Conservation (phyloP, 441 rosid species). For the Aleurites moluccanus region DNA sequence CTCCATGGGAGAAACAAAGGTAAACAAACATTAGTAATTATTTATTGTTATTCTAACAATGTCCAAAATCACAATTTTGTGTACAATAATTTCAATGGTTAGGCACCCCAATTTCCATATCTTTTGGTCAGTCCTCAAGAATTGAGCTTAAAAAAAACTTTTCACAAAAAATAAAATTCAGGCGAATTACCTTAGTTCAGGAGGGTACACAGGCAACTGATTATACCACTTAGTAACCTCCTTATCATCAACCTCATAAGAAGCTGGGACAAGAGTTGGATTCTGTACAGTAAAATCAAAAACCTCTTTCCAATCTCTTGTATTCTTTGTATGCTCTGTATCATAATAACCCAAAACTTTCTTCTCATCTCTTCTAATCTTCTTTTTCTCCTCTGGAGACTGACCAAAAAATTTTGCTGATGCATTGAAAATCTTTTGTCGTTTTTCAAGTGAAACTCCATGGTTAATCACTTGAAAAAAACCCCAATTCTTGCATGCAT, state of each 20-base stretch:
- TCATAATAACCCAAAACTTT: slow-evolving; percentile 56
- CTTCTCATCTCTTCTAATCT: slow-evolving; percentile 46
- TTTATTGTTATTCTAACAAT: too few relatives aligned
- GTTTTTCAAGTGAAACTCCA: slow-evolving; percentile 47
- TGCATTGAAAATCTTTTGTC: slow-evolving; percentile 34
- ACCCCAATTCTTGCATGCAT: slow-evolving; percentile 68
- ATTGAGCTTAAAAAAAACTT: too few relatives aligned
- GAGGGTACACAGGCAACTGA: slow-evolving; percentile 63
- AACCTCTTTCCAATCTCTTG: slow-evolving; percentile 82
- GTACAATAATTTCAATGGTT: too few relatives aligned
- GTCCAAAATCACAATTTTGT: too few relatives aligned
- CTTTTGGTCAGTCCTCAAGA: too few relatives aligned
- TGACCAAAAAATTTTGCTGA: slow-evolving; percentile 46
- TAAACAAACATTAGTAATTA: too few relatives aligned
- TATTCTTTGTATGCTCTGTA: slow-evolving; percentile 68
- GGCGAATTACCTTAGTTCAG: slow-evolving; percentile 44
- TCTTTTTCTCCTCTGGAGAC: slow-evolving; percentile 52
- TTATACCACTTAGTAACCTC: slow-evolving; percentile 36
- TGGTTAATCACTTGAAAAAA: slow-evolving; percentile 73
- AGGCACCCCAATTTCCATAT: too few relatives aligned
- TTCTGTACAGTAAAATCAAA: slow-evolving; percentile 48
- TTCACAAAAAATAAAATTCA: neutral
- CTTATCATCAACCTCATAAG: slow-evolving; percentile 39
- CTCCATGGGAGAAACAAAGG: too few relatives aligned
- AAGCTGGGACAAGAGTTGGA: slow-evolving; percentile 48